phyloP scores from a whole-genome alignment of 139 green algal genomes.

The Volvox africanus region DNA sequence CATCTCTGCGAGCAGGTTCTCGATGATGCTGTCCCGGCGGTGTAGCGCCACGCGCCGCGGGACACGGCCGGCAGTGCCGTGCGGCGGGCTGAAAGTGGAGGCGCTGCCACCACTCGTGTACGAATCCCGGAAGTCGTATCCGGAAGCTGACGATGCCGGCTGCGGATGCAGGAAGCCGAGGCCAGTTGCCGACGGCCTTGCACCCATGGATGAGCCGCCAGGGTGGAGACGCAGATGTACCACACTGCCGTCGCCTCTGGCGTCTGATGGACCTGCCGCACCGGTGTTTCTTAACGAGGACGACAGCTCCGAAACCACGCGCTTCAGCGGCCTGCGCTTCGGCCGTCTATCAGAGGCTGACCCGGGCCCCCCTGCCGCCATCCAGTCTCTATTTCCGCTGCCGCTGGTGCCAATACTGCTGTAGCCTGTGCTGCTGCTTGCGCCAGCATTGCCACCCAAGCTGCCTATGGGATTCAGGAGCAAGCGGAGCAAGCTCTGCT shows the following conservation, averaged over 20 bases:
- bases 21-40: conserved; percentile 13
- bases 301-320: conserved; percentile 21
- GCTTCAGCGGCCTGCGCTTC: background rate
- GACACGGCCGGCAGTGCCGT: background rate
- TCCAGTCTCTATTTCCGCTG: background rate
- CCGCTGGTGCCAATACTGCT: background rate
- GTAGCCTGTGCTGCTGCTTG: background rate
- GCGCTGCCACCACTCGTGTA: background rate
- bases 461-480: background rate
- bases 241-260: background rate
- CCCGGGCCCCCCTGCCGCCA: background rate
- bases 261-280: background rate
- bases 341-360: background rate
- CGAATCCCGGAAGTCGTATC: background rate
- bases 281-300: background rate
- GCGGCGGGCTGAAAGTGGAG: background rate
- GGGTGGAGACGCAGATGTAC: background rate
- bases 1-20: conserved; percentile 7
- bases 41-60: background rate
- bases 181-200: background rate
- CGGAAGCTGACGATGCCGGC: background rate
- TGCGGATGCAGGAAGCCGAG: background rate
- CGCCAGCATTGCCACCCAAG: background rate
- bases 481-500: background rate
- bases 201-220: background rate